Evolutionary conservation across 495 filamentous ascomycete genomes (phyloP).

Genomic region (Hypoxylon crocopeplum): DNA sequence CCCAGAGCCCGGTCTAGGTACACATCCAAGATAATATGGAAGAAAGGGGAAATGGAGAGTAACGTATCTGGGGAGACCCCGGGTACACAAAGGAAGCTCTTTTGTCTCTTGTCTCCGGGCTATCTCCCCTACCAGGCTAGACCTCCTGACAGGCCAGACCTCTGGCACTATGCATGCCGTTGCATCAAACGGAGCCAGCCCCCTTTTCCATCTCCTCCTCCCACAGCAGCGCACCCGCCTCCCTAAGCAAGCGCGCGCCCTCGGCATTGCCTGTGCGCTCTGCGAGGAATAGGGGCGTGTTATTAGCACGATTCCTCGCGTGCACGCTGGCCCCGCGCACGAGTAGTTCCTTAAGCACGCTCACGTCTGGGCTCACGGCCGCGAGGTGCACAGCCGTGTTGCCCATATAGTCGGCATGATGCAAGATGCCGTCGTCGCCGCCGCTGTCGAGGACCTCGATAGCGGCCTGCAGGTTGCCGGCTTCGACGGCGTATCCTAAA

Average conservation of each 20-base stretch:
- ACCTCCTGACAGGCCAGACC: neutral
- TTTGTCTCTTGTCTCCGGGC: too few relatives aligned
- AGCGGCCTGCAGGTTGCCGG: conserved; percentile 70
- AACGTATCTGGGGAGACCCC: neutral
- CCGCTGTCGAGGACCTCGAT: conserved; percentile 70
- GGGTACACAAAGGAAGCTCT: too few relatives aligned
- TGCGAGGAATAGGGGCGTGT: conserved; percentile 83
- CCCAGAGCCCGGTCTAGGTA: too few relatives aligned
- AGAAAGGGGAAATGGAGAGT: neutral
- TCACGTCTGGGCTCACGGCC: conserved; percentile 52
- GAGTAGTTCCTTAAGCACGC: conserved; percentile 76
- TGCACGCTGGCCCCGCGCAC: conserved; percentile 85
- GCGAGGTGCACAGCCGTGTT: conserved; percentile 81
- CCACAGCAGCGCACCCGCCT: conserved; percentile 72
- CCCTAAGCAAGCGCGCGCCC: conserved; percentile 68
- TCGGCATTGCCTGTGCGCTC: conserved; percentile 61
- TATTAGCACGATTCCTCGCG: conserved; percentile 77
- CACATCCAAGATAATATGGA: neutral
- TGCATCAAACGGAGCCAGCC: too few relatives aligned
- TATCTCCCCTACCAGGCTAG: too few relatives aligned
- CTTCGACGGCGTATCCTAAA: conserved; percentile 81
- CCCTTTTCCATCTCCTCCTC: conserved; percentile 27
- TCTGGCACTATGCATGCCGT: too few relatives aligned
- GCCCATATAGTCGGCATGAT: conserved; percentile 83
- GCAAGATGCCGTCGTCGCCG: too few relatives aligned